A percentile compares a stretch with the other conserved stretches of the same genome.
Evolutionary conservation across 75 land plant species (phyloP).

Genomic region (Pinus tabuliformis): DNA sequence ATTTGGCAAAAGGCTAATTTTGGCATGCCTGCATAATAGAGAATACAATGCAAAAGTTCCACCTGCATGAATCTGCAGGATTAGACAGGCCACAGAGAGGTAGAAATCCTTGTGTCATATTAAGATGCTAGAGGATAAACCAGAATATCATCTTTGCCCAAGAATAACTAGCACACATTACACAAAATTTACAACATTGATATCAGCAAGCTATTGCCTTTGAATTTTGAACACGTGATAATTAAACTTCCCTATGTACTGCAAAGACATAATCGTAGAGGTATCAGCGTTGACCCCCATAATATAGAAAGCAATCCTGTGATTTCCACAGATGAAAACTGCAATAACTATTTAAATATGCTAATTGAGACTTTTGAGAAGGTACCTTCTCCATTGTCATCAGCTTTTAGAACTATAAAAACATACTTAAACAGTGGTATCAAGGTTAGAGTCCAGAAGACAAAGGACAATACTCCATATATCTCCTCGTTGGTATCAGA

Average conservation of each 20-base stretch:
- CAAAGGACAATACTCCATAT: slow-evolving; percentile 36
- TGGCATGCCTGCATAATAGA: slow-evolving; percentile 65
- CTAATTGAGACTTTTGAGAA: background rate
- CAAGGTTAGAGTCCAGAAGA: slow-evolving; percentile 42
- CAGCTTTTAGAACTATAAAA: slow-evolving; percentile 37
- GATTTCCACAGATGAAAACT: background rate
- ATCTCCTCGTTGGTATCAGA: slow-evolving; percentile 32
- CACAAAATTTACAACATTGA: background rate
- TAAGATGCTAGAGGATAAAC: background rate
- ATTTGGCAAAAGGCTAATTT: slow-evolving; percentile 57
- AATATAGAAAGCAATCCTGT: background rate
- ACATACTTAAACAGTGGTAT: slow-evolving; percentile 37
- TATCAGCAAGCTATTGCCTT: background rate
- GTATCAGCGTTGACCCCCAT: background rate
- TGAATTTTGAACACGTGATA: background rate
- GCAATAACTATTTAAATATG: background rate
- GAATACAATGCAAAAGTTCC: slow-evolving; percentile 64
- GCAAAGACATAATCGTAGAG: background rate
- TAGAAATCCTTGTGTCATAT: background rate
- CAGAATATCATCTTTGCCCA: background rate
- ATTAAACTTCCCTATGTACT: background rate
- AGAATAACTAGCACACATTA: background rate
- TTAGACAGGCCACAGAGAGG: background rate
- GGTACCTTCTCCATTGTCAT: slow-evolving; percentile 53
- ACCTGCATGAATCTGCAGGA: slow-evolving; percentile 20